Evolutionary conservation across 306 rosid genomes (phyloP).

Genomic region (Vigna angularis): DNA sequence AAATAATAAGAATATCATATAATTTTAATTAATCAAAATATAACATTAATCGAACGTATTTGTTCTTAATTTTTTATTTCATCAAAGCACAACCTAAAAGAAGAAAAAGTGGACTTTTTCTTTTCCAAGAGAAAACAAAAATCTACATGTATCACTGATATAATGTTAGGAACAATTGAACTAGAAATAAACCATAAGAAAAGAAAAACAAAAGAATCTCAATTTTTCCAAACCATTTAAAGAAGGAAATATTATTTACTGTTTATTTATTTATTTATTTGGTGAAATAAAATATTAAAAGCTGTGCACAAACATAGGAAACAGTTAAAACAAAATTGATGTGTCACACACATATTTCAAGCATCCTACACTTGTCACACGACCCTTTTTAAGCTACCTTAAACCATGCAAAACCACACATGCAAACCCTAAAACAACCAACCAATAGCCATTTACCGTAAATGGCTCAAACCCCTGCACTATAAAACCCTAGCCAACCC

Average conservation of each 20-base stretch:
- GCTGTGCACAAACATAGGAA: background rate
- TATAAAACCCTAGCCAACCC: conserved; percentile 23
- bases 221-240: too few relatives aligned
- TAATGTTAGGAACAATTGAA: too few relatives aligned
- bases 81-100: too few relatives aligned
- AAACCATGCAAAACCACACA: conserved; percentile 47
- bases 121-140: too few relatives aligned
- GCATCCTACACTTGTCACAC: background rate
- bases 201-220: too few relatives aligned
- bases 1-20: too few relatives aligned
- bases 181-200: too few relatives aligned
- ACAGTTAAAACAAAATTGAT: background rate
- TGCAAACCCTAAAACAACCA: conserved; percentile 10
- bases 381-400: conserved; percentile 8
- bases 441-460: conserved; percentile 9
- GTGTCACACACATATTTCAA: conserved; percentile 8
- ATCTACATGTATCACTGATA: too few relatives aligned
- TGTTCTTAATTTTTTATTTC: too few relatives aligned
- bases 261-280: background rate
- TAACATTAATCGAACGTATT: too few relatives aligned
- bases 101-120: too few relatives aligned
- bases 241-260: background rate
- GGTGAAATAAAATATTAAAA: background rate
- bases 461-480: conserved; percentile 13
- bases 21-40: too few relatives aligned